Evolutionary conservation across 139 green algal genomes (phyloP).

Genomic region (Trebouxia sp.): DNA sequence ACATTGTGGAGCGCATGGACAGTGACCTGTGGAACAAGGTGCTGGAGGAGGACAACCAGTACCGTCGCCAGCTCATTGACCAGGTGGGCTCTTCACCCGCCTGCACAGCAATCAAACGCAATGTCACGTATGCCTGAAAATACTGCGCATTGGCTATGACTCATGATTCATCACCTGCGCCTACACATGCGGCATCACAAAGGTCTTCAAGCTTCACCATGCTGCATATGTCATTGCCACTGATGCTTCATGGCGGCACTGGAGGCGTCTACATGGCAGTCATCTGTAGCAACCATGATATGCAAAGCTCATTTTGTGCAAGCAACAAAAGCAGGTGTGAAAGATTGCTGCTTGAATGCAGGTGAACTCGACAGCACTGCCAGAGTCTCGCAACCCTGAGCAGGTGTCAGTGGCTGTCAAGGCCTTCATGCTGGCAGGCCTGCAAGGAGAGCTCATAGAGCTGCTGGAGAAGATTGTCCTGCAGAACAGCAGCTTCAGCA

Average conservation of each 20-base stretch:
- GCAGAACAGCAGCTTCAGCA: conserved; percentile 95
- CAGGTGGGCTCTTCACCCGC: conserved; percentile 35
- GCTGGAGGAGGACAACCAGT: conserved; percentile 81
- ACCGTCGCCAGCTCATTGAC: conserved; percentile 89
- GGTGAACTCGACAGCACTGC: conserved; percentile 96
- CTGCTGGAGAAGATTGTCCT: conserved; percentile 99
- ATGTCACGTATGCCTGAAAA: too few species aligned
- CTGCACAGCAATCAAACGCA: too few species aligned
- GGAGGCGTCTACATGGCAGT: background rate
- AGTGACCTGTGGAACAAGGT: conserved; percentile 92
- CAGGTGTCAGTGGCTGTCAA: conserved; percentile 97
- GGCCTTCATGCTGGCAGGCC: conserved; percentile 96
- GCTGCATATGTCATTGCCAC: too few species aligned
- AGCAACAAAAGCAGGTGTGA: background rate
- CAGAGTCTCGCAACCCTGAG: conserved; percentile 98
- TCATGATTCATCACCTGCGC: too few species aligned
- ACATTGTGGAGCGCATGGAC: conserved; percentile 95
- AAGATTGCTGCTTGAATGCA: conserved; percentile 41
- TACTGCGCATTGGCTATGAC: too few species aligned
- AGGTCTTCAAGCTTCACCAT: too few species aligned
- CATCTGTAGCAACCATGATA: background rate
- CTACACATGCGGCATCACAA: too few species aligned
- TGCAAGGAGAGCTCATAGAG: conserved; percentile 98
- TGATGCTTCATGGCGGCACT: background rate
- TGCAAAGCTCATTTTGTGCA: background rate